phyloP scores from a whole-genome alignment of 176 grass and related monocot genomes.

The Oryza glaberrima region DNA sequence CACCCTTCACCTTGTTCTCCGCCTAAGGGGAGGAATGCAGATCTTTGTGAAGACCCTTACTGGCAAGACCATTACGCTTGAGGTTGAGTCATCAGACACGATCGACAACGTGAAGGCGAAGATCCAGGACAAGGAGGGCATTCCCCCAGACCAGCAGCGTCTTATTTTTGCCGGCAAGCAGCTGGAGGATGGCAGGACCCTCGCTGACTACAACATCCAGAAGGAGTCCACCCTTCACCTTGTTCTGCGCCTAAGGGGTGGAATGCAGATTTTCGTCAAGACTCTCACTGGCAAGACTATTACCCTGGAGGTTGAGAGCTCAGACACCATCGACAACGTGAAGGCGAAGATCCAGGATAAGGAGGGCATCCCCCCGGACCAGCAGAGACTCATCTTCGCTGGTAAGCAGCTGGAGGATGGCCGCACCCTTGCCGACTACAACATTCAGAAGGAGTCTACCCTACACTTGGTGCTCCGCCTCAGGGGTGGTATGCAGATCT shows the following conservation, averaged over 20 bases:
- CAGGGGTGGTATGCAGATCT: not conserved
- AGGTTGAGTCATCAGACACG: not conserved
- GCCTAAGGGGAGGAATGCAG: not conserved
- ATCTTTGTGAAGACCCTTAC: not conserved
- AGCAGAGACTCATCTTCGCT: slow-evolving; percentile 67
- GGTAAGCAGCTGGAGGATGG: slow-evolving; percentile 71
- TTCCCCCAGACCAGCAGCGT: not conserved
- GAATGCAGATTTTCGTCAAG: slow-evolving; percentile 73
- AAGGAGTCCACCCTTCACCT: not conserved
- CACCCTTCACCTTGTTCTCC: not conserved
- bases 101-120: not conserved
- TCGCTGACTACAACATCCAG: not conserved
- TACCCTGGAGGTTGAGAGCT: slow-evolving; percentile 57
- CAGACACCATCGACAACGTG: slow-evolving; percentile 67
- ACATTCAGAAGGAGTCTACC: not conserved
- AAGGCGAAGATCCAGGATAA: slow-evolving; percentile 85
- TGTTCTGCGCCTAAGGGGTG: slow-evolving; percentile 31
- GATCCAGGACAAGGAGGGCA: not conserved
- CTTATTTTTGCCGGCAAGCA: not conserved
- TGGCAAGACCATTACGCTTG: not conserved
- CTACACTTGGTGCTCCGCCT: not conserved
- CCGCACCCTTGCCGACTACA: not conserved
- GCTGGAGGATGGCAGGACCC: not conserved
- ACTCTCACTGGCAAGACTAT: slow-evolving; percentile 78
- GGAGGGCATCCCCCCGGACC: slow-evolving; percentile 75